Conservation (phyloP, 768 basidiomycete genomes). For the Exidia glandulosa region DNA sequence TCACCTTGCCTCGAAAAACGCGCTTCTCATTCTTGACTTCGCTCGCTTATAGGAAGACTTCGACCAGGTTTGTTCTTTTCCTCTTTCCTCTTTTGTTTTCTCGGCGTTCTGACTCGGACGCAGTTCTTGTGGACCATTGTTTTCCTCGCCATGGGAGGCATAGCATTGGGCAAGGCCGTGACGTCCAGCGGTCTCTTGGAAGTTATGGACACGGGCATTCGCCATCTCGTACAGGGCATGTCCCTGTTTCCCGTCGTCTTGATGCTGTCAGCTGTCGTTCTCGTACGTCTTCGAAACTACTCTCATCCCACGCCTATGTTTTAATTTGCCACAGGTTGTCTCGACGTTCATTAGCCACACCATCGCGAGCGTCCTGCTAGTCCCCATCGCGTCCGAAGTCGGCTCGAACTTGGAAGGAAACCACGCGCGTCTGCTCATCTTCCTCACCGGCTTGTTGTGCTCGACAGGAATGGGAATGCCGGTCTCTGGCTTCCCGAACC, state of each 20-base stretch:
- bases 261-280: conserved; percentile 55
- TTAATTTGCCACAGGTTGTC: no score
- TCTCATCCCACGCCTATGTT: no score
- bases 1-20: no score
- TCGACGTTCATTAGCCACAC: conserved; percentile 98
- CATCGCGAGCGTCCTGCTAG: conserved; percentile 91
- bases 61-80: conserved; percentile 37
- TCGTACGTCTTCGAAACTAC: no score
- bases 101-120: no score
- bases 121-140: conserved; percentile 92
- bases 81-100: no score
- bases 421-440: conserved; percentile 76
- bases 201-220: conserved; percentile 57
- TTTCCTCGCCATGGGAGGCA: conserved; percentile 96
- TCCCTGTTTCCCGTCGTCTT: conserved; percentile 60
- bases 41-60: conserved; percentile 70
- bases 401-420: conserved; percentile 60
- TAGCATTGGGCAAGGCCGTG: conserved; percentile 91
- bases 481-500: conserved; percentile 97
- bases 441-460: conserved; percentile 86
- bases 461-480: conserved; percentile 98
- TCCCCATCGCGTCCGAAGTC: conserved; percentile 89
- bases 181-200: conserved; percentile 78
- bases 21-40: no score
- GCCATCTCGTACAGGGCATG: conserved; percentile 47